These are phyloP conservation scores for Pleomassaria siparia DNA, from an alignment of 2,329 filamentous ascomycete genomes.

Conservation along the genomic window DNA sequence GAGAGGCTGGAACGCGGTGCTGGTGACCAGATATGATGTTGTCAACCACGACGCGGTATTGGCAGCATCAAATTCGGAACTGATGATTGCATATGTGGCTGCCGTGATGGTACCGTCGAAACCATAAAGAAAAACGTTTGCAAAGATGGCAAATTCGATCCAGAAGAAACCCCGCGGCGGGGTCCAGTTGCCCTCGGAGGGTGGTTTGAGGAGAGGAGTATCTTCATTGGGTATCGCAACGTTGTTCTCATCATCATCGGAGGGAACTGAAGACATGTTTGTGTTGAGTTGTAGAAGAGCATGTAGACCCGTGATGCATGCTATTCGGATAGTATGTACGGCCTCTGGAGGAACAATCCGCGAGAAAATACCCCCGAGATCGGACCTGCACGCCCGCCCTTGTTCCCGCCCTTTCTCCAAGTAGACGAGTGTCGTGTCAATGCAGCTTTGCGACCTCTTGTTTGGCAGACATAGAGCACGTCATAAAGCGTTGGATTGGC, in stretches of 20 bases:
- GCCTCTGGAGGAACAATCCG: neutral
- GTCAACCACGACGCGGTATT: constrained; percentile 44
- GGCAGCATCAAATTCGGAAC: constrained; percentile 49
- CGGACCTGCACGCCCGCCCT: constrained; percentile 1
- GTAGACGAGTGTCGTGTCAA: no score
- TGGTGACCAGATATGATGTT: constrained; percentile 22
- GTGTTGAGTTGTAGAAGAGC: constrained; percentile 1
- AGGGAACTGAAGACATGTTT: constrained; percentile 8
- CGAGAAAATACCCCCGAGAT: neutral
- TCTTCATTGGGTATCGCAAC: constrained; percentile 7
- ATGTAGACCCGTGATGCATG: neutral
- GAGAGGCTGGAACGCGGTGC: constrained; percentile 26
- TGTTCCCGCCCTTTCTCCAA: constrained; percentile 1
- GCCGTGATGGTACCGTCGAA: constrained; percentile 51
- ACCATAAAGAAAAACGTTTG: constrained; percentile 65
- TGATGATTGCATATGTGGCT: constrained; percentile 44
- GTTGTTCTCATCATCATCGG: constrained; percentile 7
- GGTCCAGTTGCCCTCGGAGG: constrained; percentile 19
- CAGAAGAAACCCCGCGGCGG: constrained; percentile 22
- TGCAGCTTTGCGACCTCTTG: no score
- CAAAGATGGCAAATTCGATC: constrained; percentile 55
- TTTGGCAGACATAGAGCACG: constrained; percentile 16
- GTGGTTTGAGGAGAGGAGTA: constrained; percentile 18
- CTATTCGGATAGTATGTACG: no score
- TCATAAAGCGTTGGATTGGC: constrained; percentile 12